phyloP scores from a whole-genome alignment of 2,329 filamentous ascomycete species.

The Phyllosticta citrichinensis region DNA sequence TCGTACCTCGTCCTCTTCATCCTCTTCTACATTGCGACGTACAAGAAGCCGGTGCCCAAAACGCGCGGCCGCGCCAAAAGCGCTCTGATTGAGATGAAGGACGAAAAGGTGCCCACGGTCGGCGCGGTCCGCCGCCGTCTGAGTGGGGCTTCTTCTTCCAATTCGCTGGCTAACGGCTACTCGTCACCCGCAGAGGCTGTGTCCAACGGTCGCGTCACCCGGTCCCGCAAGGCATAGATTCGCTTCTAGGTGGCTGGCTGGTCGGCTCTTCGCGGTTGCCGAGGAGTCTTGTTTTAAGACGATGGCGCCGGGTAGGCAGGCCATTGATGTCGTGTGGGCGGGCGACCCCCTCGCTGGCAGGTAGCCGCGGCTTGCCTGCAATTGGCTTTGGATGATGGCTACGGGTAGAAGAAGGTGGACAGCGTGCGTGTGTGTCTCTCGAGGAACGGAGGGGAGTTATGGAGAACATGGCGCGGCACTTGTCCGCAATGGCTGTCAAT shows the following conservation, averaged over 20 bases:
- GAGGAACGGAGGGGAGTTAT: not conserved
- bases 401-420: too few relatives aligned
- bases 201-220: conserved; percentile 50
- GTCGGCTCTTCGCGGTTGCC: not conserved
- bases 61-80: conserved; percentile 67
- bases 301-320: not conserved
- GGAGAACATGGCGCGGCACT: not conserved
- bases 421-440: too few relatives aligned
- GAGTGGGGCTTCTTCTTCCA: conserved; percentile 28
- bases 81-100: conserved; percentile 74
- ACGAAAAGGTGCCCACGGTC: conserved; percentile 52
- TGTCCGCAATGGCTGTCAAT: not conserved
- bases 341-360: not conserved
- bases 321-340: not conserved
- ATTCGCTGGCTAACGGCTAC: conserved; percentile 26
- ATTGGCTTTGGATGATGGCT: too few relatives aligned
- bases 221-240: conserved; percentile 60
- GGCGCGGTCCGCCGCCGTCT: conserved; percentile 43
- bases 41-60: conserved; percentile 76
- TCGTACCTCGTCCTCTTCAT: conserved; percentile 98
- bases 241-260: not conserved
- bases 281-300: not conserved
- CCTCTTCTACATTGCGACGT: conserved; percentile 96
- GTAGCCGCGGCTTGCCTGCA: too few relatives aligned
- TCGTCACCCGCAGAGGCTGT: conserved; percentile 26